These are phyloP conservation scores for Didymella sp. DNA, from an alignment of 2,329 filamentous ascomycete species.

Conservation along the genomic window DNA sequence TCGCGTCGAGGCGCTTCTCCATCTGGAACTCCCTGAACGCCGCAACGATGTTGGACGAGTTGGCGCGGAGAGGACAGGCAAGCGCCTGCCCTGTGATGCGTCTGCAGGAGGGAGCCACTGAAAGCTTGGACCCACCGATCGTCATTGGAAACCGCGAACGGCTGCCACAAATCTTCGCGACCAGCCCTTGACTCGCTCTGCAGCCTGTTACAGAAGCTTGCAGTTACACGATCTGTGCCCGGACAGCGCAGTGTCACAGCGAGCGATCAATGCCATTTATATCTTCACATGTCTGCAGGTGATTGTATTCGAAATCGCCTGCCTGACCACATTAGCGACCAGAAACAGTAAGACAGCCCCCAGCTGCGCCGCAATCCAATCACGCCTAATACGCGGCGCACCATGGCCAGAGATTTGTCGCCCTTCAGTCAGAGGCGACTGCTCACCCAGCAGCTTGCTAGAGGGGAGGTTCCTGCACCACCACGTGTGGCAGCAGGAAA, in stretches of 20 bases:
- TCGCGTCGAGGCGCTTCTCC: conserved; percentile 1
- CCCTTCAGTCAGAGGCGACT: conserved; percentile 43
- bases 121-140: conserved; percentile 1
- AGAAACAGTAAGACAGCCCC: conserved; percentile 7
- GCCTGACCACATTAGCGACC: conserved; percentile 1
- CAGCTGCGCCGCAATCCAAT: conserved; percentile 3
- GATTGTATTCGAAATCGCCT: not conserved
- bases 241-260: conserved; percentile 2
- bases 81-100: conserved; percentile 15
- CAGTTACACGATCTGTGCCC: conserved; percentile 1
- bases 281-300: not conserved
- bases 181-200: conserved; percentile 1
- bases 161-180: conserved; percentile 14
- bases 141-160: conserved; percentile 18
- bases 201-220: conserved; percentile 10
- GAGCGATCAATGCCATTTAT: not conserved
- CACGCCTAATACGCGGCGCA: conserved; percentile 2
- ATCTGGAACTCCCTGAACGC: conserved; percentile 2
- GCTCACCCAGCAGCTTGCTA: conserved; percentile 37
- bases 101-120: not conserved
- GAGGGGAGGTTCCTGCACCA: conserved; percentile 23
- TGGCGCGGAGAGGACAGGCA: conserved; percentile 10
- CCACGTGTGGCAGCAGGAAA: conserved; percentile 27
- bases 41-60: conserved; percentile 7
- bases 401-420: conserved; percentile 41